A percentile compares a stretch with the other conserved stretches of the same genome.
phyloP scores from a whole-genome alignment of 2,329 filamentous ascomycete species.

The Arthrobotrys musiformis region DNA sequence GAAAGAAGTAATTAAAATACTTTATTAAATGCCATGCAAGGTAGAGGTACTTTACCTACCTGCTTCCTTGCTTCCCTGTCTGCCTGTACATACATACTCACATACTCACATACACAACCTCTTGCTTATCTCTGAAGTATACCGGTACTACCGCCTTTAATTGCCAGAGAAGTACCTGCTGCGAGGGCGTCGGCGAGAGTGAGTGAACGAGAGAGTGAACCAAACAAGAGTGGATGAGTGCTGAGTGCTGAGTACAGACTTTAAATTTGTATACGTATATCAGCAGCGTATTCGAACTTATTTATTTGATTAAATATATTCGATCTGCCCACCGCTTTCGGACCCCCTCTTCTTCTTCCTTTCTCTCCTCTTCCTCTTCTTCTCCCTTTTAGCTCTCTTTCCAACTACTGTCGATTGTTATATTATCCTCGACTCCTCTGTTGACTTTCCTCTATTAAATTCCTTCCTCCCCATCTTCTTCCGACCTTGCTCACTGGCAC shows the following conservation, averaged over 20 bases:
- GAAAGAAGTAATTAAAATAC: background rate
- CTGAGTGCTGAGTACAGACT: too few relatives aligned
- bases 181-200: background rate
- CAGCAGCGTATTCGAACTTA: too few relatives aligned
- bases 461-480: background rate
- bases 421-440: background rate
- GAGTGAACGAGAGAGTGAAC: background rate
- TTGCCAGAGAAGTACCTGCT: conserved; percentile 2
- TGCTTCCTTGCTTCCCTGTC: too few relatives aligned
- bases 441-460: background rate
- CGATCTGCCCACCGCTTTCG: conserved; percentile 45
- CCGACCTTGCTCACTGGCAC: background rate
- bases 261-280: background rate
- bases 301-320: background rate
- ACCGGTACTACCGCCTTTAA: too few relatives aligned
- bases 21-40: background rate
- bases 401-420: too few relatives aligned
- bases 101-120: background rate
- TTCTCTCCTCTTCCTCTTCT: background rate
- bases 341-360: background rate
- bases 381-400: background rate
- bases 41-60: conserved; percentile 3
- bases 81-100: too few relatives aligned
- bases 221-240: background rate
- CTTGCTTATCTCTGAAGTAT: background rate